Conservation (phyloP, 805 yeast genomes). For the Myxozyma sirexii region DNA sequence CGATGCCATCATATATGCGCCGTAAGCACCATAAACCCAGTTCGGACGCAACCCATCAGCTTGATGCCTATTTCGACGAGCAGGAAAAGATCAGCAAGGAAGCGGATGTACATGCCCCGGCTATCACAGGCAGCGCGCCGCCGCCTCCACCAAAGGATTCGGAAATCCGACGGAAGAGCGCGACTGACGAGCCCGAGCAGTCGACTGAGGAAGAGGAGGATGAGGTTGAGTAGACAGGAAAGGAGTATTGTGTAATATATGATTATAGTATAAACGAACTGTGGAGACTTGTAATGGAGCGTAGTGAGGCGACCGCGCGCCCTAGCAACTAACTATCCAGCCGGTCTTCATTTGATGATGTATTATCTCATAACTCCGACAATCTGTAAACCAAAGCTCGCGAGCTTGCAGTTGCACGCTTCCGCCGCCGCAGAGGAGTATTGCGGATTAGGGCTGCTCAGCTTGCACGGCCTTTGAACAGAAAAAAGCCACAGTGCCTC, state of each 20-base stretch:
- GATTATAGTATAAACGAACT: background rate
- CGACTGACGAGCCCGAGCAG: too few species aligned
- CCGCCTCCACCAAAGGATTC: slow-evolving; percentile 35
- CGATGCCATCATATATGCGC: slow-evolving; percentile 24
- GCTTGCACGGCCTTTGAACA: too few species aligned
- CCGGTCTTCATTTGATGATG: too few species aligned
- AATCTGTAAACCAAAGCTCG: too few species aligned
- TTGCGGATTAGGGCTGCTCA: too few species aligned
- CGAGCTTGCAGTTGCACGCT: too few species aligned
- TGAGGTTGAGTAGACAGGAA: background rate
- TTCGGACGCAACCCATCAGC: slow-evolving; percentile 7
- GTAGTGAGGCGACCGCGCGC: too few species aligned
- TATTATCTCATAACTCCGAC: too few species aligned
- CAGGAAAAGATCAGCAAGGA: slow-evolving; percentile 29
- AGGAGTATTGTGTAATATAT: background rate
- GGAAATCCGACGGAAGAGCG: slow-evolving; percentile 20
- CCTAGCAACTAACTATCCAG: too few species aligned
- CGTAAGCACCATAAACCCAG: slow-evolving; percentile 22
- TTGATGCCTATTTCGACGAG: slow-evolving; percentile 31
- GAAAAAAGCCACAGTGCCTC: too few species aligned
- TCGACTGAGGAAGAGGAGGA: slow-evolving; percentile 2
- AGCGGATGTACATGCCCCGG: slow-evolving; percentile 3
- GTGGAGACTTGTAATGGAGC: too few species aligned
- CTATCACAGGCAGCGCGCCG: background rate
- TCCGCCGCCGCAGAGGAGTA: too few species aligned